Percentiles rank a stretch among this genome's conserved stretches.
Conservation (phyloP, 2,329 filamentous ascomycete species). For the Diaporthe australafricana region DNA sequence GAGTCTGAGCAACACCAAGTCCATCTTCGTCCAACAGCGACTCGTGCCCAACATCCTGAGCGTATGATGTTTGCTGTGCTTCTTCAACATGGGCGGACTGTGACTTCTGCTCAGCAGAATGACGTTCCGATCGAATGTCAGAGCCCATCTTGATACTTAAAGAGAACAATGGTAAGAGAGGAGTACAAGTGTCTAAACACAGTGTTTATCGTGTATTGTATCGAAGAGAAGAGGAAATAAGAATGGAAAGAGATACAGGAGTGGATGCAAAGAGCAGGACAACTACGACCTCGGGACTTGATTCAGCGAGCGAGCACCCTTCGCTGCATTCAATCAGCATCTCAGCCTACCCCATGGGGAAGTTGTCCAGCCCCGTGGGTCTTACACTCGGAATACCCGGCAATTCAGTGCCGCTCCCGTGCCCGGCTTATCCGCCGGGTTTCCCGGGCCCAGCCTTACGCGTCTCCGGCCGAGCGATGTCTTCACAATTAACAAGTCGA, state of each 20-base stretch:
- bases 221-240: neutral
- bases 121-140: neutral
- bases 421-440: constrained; percentile 12
- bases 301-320: neutral
- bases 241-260: no score
- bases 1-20: constrained; percentile 1
- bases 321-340: neutral
- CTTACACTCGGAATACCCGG: neutral
- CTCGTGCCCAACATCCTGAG: neutral
- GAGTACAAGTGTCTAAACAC: neutral
- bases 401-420: neutral
- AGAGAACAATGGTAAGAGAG: no score
- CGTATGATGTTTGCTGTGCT: neutral
- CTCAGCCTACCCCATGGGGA: constrained; percentile 11
- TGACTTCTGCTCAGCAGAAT: neutral
- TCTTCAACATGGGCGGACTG: neutral
- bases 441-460: constrained; percentile 2
- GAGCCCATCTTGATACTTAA: neutral
- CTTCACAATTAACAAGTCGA: neutral
- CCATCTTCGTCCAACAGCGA: neutral
- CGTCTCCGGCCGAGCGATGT: neutral
- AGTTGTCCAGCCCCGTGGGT: neutral
- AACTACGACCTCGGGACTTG: neutral
- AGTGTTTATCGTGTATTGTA: neutral
- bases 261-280: neutral